Conservation (phyloP, 2,329 filamentous ascomycete genomes). For the Seiridium cupressi region DNA sequence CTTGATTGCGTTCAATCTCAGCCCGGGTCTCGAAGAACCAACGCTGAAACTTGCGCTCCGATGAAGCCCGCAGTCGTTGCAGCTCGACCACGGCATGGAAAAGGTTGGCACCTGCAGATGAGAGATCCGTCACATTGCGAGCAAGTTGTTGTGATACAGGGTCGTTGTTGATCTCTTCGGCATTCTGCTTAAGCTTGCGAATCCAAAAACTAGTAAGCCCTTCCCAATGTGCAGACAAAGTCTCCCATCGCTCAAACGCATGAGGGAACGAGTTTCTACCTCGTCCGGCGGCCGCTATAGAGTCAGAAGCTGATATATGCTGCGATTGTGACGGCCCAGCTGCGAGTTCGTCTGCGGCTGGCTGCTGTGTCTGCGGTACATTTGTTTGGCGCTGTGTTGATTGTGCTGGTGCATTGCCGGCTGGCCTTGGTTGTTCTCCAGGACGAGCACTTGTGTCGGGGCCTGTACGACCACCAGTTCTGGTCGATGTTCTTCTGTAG, state of each 20-base stretch:
- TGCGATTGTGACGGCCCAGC: slow-evolving; percentile 31
- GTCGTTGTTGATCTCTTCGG: slow-evolving; percentile 77
- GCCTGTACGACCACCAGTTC: slow-evolving; percentile 18
- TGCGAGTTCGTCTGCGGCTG: slow-evolving; percentile 16
- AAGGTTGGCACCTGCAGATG: slow-evolving; percentile 91
- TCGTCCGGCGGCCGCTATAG: slow-evolving; percentile 21
- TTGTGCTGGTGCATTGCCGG: slow-evolving; percentile 17
- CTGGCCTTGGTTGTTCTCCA: slow-evolving; percentile 14
- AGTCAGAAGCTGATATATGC: slow-evolving; percentile 29
- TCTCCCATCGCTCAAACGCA: slow-evolving; percentile 97
- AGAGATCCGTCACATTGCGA: slow-evolving; percentile 94
- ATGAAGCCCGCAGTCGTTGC: slow-evolving; percentile 88
- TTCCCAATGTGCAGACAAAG: slow-evolving; percentile 95
- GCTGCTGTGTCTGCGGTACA: slow-evolving; percentile 17
- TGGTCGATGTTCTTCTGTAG: slow-evolving; percentile 14
- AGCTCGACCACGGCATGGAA: slow-evolving; percentile 98
- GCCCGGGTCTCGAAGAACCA: slow-evolving; percentile 97
- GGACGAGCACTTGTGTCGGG: slow-evolving; percentile 17
- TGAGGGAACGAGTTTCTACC: slow-evolving; percentile 80
- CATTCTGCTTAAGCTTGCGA: slow-evolving; percentile 84
- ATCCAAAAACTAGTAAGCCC: slow-evolving; percentile 98
- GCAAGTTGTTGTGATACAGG: slow-evolving; percentile 85
- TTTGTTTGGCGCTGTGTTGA: slow-evolving; percentile 21
- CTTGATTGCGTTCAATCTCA: slow-evolving; percentile 82
- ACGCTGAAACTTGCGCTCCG: slow-evolving; percentile 94